Percentiles rank a stretch among this genome's conserved stretches.
These are phyloP conservation scores for Pythium brachiatum DNA, from an alignment of 352 stramenopile genomes.

Conservation along the genomic window DNA sequence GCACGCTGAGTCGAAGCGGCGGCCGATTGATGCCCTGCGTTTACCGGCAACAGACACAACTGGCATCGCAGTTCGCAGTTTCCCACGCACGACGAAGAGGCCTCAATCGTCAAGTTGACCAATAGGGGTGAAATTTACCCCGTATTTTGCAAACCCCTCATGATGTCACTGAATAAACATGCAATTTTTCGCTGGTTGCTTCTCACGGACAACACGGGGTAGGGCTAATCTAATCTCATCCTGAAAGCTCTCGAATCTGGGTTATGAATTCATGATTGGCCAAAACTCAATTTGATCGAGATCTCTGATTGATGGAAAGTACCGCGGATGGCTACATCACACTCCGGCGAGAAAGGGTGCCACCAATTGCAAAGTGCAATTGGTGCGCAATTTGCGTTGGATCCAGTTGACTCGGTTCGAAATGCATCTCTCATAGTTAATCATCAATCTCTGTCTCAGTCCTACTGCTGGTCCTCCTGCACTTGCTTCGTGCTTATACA, in stretches of 20 bases:
- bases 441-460: no score
- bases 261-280: constrained; percentile 8
- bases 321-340: constrained; percentile 12
- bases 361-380: no score
- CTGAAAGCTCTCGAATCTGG: not conserved
- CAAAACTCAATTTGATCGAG: not conserved
- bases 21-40: constrained; percentile 10
- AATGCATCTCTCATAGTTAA: constrained; percentile 2
- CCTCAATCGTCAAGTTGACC: constrained; percentile 5
- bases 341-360: no score
- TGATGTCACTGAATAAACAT: not conserved
- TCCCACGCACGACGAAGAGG: constrained; percentile 3
- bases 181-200: not conserved
- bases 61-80: constrained; percentile 8
- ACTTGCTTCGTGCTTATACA: constrained; percentile 1
- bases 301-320: constrained; percentile 14
- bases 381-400: no score
- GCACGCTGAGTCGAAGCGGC: constrained; percentile 12
- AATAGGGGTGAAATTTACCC: constrained; percentile 10
- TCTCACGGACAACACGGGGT: not conserved
- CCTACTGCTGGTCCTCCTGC: not conserved
- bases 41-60: constrained; percentile 12
- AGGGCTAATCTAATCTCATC: not conserved
- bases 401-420: not conserved
- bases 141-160: not conserved